Conservation (phyloP, 225 moss, liverwort and hornwort species). For the Pseudoscleropodium purum region DNA sequence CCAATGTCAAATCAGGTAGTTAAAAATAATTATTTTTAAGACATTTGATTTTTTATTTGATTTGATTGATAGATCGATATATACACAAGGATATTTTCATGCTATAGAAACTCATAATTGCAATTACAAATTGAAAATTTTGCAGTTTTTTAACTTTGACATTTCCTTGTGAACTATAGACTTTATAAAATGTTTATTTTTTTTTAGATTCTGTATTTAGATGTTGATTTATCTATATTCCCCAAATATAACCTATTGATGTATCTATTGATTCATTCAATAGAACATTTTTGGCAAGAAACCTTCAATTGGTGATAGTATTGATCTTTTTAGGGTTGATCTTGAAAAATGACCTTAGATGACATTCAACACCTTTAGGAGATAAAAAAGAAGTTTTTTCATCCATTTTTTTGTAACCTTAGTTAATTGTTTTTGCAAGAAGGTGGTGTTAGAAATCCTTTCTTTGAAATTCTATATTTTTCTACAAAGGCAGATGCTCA, state of each 20-base stretch:
- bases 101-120: accelerated
- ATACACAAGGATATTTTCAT: accelerated
- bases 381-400: not conserved
- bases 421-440: not conserved
- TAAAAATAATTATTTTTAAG: not conserved
- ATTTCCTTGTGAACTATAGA: not conserved
- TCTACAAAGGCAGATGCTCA: no score
- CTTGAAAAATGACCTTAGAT: not conserved
- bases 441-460: not conserved
- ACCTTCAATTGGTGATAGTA: no score
- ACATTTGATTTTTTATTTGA: not conserved
- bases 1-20: not conserved
- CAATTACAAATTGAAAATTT: not conserved
- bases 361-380: not conserved
- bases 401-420: not conserved
- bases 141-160: not conserved
- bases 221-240: accelerated
- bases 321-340: no score
- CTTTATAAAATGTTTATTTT: not conserved
- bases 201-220: not conserved
- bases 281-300: no score
- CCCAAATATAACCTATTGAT: no score
- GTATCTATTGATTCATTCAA: no score
- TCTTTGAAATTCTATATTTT: not conserved
- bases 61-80: not conserved